These are phyloP conservation scores for Parastagonospora avenae DNA, from an alignment of 2,329 filamentous ascomycete genomes.

Conservation along the genomic window DNA sequence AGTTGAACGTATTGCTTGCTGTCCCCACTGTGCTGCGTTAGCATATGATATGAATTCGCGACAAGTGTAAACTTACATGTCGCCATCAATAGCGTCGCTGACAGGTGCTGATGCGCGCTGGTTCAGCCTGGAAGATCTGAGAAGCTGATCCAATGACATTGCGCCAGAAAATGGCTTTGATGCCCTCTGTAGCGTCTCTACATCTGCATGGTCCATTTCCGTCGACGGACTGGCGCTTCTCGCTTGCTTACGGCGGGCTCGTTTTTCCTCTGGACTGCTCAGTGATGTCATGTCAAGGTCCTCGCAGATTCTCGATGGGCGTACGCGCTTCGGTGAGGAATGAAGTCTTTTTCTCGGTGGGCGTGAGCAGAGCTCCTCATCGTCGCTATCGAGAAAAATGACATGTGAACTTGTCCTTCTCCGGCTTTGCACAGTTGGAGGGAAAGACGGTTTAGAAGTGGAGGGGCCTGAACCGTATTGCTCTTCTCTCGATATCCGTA, in stretches of 20 bases:
- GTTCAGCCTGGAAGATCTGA: background rate
- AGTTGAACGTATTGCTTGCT: constrained; percentile 29
- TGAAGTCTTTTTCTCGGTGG: background rate
- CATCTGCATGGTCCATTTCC: too few species aligned
- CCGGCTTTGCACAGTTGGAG: too few species aligned
- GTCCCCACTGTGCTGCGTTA: constrained; percentile 5
- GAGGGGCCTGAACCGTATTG: too few species aligned
- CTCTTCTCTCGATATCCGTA: too few species aligned
- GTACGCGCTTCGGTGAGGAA: too few species aligned
- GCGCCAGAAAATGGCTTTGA: background rate
- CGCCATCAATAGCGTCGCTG: constrained; percentile 21
- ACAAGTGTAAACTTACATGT: constrained; percentile 18
- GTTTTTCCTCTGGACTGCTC: too few species aligned
- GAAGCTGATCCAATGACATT: background rate
- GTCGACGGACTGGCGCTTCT: too few species aligned
- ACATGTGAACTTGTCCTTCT: background rate
- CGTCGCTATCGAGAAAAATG: background rate
- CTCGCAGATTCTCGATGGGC: too few species aligned
- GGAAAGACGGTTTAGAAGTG: too few species aligned
- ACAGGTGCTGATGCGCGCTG: constrained; percentile 1
- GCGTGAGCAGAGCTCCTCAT: background rate
- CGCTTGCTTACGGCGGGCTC: background rate
- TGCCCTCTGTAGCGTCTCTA: background rate
- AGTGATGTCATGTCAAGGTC: too few species aligned
- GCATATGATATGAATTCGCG: background rate